Conservation (phyloP, 129 eudicot genomes). For the Erigeron canadensis region DNA sequence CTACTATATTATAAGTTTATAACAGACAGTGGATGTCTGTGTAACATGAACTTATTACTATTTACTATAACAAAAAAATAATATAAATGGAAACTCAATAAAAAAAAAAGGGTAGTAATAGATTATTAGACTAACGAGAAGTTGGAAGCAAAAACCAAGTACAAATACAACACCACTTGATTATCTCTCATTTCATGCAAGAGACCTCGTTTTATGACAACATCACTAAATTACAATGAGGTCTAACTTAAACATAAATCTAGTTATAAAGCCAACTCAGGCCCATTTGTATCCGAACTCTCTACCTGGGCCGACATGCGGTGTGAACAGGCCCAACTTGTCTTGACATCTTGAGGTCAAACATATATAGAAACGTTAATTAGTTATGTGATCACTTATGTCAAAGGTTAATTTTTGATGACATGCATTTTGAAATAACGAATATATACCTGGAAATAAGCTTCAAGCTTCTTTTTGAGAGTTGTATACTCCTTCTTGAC, state of each 20-base stretch:
- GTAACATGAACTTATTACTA: no score
- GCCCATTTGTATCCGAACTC: conserved; percentile 5
- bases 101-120: neutral
- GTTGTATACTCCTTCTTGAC: conserved; percentile 80
- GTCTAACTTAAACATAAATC: conserved; percentile 27
- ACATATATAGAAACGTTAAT: neutral
- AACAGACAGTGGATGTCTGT: no score
- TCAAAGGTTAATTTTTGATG: neutral
- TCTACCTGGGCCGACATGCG: conserved; percentile 59
- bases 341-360: conserved; percentile 67
- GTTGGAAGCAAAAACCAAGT: conserved; percentile 23
- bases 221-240: conserved; percentile 8
- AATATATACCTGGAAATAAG: conserved; percentile 73
- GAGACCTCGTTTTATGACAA: conserved; percentile 34
- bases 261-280: neutral
- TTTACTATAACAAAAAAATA: no score
- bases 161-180: conserved; percentile 27
- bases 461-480: conserved; percentile 77
- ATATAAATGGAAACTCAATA: neutral
- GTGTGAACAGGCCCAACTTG: conserved; percentile 73
- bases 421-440: neutral
- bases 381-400: neutral
- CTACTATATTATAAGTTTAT: no score
- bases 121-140: conserved; percentile 9
- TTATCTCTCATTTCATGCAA: neutral